Evolutionary conservation across 2,329 filamentous ascomycete genomes (phyloP).

Genomic region (Paramyrothecium sp.): DNA sequence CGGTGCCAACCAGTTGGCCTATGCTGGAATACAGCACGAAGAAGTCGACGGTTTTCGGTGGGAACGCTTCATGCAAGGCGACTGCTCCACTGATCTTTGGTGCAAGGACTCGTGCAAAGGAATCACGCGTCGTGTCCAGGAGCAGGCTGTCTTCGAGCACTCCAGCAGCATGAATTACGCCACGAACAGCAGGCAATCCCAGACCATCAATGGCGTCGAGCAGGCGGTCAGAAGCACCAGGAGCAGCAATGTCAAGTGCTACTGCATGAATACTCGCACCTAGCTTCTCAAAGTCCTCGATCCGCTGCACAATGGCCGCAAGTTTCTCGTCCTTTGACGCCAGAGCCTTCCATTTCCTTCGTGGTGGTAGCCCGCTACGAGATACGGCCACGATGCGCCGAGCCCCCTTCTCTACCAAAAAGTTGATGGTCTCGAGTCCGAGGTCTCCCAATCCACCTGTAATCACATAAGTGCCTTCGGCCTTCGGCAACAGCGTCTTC

Average conservation of each 20-base stretch:
- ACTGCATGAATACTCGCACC: not conserved
- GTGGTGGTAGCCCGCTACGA: not conserved
- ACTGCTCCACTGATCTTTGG: not conserved
- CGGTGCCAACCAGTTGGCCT: conserved; percentile 5
- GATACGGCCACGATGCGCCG: not conserved
- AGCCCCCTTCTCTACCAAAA: not conserved
- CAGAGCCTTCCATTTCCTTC: not conserved
- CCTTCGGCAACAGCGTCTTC: not conserved
- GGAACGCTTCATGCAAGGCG: conserved; percentile 2
- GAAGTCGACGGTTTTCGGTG: conserved; percentile 4
- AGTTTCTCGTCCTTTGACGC: not conserved
- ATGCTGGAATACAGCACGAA: conserved; percentile 3
- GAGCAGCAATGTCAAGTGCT: not conserved
- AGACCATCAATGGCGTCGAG: not conserved
- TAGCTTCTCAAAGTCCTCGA: not conserved
- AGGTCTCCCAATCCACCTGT: not conserved
- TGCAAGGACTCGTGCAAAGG: not conserved
- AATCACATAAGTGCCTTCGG: not conserved
- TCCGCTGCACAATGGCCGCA: not conserved
- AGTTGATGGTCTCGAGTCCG: not conserved
- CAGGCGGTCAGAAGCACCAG: not conserved
- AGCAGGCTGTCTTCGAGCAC: not conserved
- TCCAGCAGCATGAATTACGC: not conserved
- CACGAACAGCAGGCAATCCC: not conserved
- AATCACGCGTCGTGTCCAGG: not conserved